These are phyloP conservation scores for Asclepias syriaca DNA, from an alignment of 257 asterid genomes.

Conservation along the genomic window DNA sequence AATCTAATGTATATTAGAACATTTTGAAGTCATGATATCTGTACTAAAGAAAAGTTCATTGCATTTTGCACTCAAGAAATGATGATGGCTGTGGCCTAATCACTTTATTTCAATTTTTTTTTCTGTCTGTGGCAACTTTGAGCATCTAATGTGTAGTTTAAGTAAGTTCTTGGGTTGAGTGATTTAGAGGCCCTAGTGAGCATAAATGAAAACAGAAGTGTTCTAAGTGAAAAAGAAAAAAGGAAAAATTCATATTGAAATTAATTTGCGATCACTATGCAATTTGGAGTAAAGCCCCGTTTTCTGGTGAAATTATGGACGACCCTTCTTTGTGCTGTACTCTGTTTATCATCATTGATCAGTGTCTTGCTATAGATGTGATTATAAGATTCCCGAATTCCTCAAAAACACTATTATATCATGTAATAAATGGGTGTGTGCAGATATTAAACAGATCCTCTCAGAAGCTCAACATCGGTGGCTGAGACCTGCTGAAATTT, in stretches of 20 bases:
- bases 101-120: background rate
- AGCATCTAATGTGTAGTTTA: background rate
- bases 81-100: background rate
- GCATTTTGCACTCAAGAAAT: background rate
- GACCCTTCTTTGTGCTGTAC: background rate
- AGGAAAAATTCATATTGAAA: background rate
- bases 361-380: too few species aligned
- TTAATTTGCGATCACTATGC: background rate
- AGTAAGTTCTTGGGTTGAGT: background rate
- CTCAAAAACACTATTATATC: background rate
- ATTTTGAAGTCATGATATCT: too few species aligned
- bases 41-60: background rate
- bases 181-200: background rate
- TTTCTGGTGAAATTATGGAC: background rate
- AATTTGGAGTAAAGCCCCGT: background rate
- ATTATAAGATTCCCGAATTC: background rate
- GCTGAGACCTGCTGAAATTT: constrained; percentile 94
- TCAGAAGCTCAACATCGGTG: constrained; percentile 79
- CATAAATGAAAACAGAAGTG: background rate
- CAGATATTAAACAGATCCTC: constrained; percentile 78
- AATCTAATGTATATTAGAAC: too few species aligned
- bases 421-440: background rate
- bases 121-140: background rate
- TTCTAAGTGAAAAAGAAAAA: background rate
- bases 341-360: background rate